Percentiles rank a stretch among this genome's conserved stretches.
Evolutionary conservation across 2,329 filamentous ascomycete species (phyloP).

Genomic region (Sclerotinia borealis): DNA sequence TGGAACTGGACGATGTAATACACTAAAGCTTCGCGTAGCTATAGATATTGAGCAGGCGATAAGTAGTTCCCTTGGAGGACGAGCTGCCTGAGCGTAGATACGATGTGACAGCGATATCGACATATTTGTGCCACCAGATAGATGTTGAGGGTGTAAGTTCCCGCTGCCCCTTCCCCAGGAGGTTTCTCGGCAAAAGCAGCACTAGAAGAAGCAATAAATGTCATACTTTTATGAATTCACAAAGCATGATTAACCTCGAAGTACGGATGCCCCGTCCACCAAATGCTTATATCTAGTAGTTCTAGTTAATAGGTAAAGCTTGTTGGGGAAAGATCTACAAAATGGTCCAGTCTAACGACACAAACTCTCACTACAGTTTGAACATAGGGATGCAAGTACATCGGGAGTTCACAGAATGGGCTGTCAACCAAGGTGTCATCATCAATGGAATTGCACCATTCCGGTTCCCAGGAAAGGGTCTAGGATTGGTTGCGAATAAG

Average conservation of each 20-base stretch:
- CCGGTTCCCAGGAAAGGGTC: conserved; percentile 63
- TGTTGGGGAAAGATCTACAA: not conserved
- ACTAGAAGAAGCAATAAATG: not conserved
- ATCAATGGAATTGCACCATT: conserved; percentile 63
- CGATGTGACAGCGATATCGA: conserved; percentile 27
- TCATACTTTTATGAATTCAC: not conserved
- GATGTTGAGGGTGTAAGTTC: not conserved
- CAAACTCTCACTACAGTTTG: not conserved
- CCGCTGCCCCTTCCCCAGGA: not conserved
- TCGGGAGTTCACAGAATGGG: conserved; percentile 62
- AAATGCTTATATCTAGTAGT: not conserved
- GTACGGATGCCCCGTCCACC: not conserved
- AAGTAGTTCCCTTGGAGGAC: conserved; percentile 26
- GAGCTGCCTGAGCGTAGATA: conserved; percentile 13
- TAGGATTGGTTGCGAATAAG: conserved; percentile 69
- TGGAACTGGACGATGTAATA: conserved; percentile 65
- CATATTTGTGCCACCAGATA: conserved; percentile 17
- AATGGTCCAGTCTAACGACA: not conserved
- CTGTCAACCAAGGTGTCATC: conserved; percentile 54
- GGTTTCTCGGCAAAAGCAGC: conserved; percentile 1
- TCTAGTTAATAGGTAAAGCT: conserved; percentile 8
- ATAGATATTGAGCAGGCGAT: conserved; percentile 24
- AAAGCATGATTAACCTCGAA: not conserved
- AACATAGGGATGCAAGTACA: conserved; percentile 29
- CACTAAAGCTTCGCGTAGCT: conserved; percentile 57